Evolutionary conservation across 306 rosid species (phyloP).

Genomic region (Urtica urens): DNA sequence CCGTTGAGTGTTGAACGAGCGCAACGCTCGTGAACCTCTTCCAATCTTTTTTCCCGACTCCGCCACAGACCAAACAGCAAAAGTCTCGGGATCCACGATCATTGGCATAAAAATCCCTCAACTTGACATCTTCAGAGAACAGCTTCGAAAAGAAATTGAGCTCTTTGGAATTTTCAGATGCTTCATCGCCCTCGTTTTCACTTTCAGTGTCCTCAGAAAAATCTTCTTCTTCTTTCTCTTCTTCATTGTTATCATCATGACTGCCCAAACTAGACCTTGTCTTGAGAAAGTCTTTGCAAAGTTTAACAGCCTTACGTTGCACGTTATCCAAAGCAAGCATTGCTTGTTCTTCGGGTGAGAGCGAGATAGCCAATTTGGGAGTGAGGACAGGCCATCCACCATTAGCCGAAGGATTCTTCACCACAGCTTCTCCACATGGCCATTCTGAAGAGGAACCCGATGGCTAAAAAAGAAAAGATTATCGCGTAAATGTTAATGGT

Average conservation of each 20-base stretch:
- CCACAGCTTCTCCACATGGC: conserved; percentile 11
- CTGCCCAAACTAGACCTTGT: background rate
- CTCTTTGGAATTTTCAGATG: conserved; percentile 6
- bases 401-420: background rate
- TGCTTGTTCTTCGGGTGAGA: conserved; percentile 9
- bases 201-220: background rate
- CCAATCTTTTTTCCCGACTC: conserved; percentile 8
- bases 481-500: too few relatives aligned
- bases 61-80: conserved; percentile 19
- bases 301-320: conserved; percentile 10
- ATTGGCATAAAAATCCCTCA: conserved; percentile 19
- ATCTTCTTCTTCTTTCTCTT: conserved; percentile 4
- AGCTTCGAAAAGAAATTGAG: conserved; percentile 14
- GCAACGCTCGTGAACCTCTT: conserved; percentile 32
- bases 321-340: background rate
- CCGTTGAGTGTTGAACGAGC: conserved; percentile 48
- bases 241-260: background rate
- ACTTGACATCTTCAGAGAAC: conserved; percentile 6
- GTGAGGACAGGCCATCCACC: conserved; percentile 1
- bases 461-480: too few relatives aligned
- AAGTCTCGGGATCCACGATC: conserved; percentile 13
- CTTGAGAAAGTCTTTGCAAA: conserved; percentile 8
- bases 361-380: background rate
- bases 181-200: conserved; percentile 2
- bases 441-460: conserved; percentile 4